Conservation (phyloP, 805 yeast genomes). For the Candida khao-thaluensis region DNA sequence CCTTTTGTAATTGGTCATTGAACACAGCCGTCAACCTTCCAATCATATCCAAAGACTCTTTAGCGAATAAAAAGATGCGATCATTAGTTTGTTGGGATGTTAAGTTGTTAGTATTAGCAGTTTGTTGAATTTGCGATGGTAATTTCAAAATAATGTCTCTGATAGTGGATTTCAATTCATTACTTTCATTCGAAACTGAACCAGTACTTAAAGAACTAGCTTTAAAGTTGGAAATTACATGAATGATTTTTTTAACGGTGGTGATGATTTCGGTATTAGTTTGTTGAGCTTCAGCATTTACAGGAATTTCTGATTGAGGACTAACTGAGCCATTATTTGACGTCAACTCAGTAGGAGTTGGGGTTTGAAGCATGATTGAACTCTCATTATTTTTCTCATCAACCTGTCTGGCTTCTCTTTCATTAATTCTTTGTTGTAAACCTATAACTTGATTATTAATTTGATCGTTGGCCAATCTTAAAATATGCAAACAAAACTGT, state of each 20-base stretch:
- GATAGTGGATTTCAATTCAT: slow-evolving; percentile 60
- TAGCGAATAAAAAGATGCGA: slow-evolving; percentile 75
- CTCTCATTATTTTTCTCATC: slow-evolving; percentile 5
- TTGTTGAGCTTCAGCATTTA: slow-evolving; percentile 25
- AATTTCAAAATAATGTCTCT: slow-evolving; percentile 72
- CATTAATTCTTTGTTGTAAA: slow-evolving; percentile 51
- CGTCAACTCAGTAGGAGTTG: slow-evolving; percentile 8
- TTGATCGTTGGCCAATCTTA: slow-evolving; percentile 78
- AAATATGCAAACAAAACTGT: slow-evolving; percentile 74
- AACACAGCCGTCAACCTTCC: slow-evolving; percentile 79
- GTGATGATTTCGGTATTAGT: slow-evolving; percentile 81
- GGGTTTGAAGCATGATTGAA: slow-evolving; percentile 14
- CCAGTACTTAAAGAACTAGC: slow-evolving; percentile 48
- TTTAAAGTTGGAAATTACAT: slow-evolving; percentile 77
- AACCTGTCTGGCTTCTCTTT: slow-evolving; percentile 35
- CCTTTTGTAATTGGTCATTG: slow-evolving; percentile 78
- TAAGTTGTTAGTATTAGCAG: slow-evolving; percentile 17
- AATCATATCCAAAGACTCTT: slow-evolving; percentile 87
- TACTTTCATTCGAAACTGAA: slow-evolving; percentile 13
- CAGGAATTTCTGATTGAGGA: background rate
- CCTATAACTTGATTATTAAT: slow-evolving; percentile 63
- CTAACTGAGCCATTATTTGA: background rate
- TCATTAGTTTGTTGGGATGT: slow-evolving; percentile 45
- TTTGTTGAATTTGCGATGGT: slow-evolving; percentile 57
- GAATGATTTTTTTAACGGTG: slow-evolving; percentile 85